Base-by-base conservation (phyloP, 2,329 filamentous ascomycete genomes). In the Trichophyton simii region DNA sequence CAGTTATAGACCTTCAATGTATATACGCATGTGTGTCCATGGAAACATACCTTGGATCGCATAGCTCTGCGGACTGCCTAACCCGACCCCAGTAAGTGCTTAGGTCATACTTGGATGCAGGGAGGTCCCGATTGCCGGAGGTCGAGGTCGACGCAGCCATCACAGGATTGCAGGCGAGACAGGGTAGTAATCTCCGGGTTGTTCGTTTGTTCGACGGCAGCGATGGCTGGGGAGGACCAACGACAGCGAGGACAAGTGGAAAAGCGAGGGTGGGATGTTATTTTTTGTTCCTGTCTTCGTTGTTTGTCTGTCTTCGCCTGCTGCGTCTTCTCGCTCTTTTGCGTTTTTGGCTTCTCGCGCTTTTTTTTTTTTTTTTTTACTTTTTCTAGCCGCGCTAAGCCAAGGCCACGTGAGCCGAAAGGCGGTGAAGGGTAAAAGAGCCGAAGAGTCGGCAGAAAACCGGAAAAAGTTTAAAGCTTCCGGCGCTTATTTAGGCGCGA, bases 51-150 rank as follows among this genome's bases (percentile, higher is more conserved):
- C 91, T 94, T 67, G 94, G 94, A 80, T 99, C 94, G 72, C 91
- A 88, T 69, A 99, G 85, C 69, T 91, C 86, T 64, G 89, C 87
- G 18, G 91, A 86, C 78, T 99, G 92, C 77, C 83, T 84, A 71
- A 97, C 94, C 63, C 94, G 86, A 66, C 94, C 94, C 89, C 89
- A 94, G 78, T 99, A 99, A 55, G 91, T 96, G 72, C 77, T 84
- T 70, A 99, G 81, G 73, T 99, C 89, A 82, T 95, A 92, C 75
- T 91, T 90, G 60, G 94, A 99, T 61, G 86, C 84, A 64, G 94
- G 94, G 66, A 96, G 82, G 75, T 96, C 90, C 74, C 92, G 87
- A 67, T 75, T 82, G 61, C 84, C 83, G 28, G 83, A 83, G 31
- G 85, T 72, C 28, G 84, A 84, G 55, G 82, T 77, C 48, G 83